These are phyloP conservation scores for Prillingera fragicola DNA, from an alignment of 1,284 basidiomycete genomes.

Conservation along the genomic window DNA sequence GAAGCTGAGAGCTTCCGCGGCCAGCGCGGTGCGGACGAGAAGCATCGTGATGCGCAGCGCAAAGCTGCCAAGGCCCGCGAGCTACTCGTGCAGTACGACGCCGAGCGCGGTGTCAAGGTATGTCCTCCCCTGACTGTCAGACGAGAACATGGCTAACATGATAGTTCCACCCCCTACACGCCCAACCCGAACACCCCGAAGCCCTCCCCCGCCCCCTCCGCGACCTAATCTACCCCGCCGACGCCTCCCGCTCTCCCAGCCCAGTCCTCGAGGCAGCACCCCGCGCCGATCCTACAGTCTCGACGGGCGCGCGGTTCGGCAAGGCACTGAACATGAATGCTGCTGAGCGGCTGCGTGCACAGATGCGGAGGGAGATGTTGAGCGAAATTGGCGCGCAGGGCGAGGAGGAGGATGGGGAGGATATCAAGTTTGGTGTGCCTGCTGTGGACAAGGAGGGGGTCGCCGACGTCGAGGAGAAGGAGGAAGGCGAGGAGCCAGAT, in stretches of 20 bases:
- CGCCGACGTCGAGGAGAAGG: slow-evolving; percentile 6
- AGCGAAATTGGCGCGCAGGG: slow-evolving; percentile 19
- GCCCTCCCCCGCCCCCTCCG: slow-evolving; percentile 39
- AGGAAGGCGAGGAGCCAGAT: slow-evolving; percentile 21
- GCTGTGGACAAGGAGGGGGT: slow-evolving; percentile 6
- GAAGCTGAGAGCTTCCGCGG: slow-evolving; percentile 39
- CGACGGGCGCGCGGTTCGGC: too few species aligned
- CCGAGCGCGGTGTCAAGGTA: slow-evolving; percentile 36
- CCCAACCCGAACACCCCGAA: slow-evolving; percentile 34
- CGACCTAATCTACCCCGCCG: slow-evolving; percentile 33
- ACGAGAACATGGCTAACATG: background rate
- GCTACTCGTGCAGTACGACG: slow-evolving; percentile 33
- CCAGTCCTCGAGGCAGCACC: slow-evolving; percentile 4
- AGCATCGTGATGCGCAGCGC: slow-evolving; percentile 30
- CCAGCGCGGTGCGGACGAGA: slow-evolving; percentile 28
- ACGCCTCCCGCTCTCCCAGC: slow-evolving; percentile 18
- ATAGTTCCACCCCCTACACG: slow-evolving; percentile 47
- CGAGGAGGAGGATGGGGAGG: slow-evolving; percentile 18
- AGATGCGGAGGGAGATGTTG: slow-evolving; percentile 45
- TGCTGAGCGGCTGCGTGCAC: slow-evolving; percentile 38
- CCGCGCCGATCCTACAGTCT: too few species aligned
- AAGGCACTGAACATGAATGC: slow-evolving; percentile 22
- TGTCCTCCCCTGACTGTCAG: slow-evolving; percentile 1
- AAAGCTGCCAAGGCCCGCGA: slow-evolving; percentile 37
- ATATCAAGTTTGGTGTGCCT: slow-evolving; percentile 16